A percentile compares a stretch with the other conserved stretches of the same genome.
These are phyloP conservation scores for Paramecium octaurelia DNA, from an alignment of 73 alveolate species.

Conservation along the genomic window DNA sequence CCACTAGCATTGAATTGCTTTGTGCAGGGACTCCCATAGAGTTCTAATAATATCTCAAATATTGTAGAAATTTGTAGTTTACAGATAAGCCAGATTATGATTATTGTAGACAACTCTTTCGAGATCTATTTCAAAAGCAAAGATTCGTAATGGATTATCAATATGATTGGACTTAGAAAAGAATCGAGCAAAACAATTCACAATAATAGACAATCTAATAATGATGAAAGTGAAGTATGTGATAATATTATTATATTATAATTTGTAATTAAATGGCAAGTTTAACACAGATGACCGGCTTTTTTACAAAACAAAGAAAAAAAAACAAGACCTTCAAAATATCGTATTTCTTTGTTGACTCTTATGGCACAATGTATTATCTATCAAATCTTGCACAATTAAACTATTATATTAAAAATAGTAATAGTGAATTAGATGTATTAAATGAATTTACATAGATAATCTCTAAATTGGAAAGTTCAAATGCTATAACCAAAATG, in stretches of 20 bases:
- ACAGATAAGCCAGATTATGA: constrained; percentile 89
- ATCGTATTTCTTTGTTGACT: constrained; percentile 14
- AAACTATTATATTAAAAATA: constrained; percentile 19
- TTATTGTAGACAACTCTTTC: constrained; percentile 72
- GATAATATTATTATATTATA: neutral
- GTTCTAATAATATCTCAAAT: constrained; percentile 73
- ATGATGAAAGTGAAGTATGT: neutral
- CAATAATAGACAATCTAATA: neutral
- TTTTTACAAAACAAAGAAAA: constrained; percentile 28
- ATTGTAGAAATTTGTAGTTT: constrained; percentile 79
- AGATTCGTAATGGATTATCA: constrained; percentile 72
- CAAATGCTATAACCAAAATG: neutral
- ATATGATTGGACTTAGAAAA: constrained; percentile 74
- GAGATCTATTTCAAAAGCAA: constrained; percentile 63
- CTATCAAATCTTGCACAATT: constrained; percentile 4
- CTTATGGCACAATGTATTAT: constrained; percentile 19
- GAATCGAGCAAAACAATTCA: neutral
- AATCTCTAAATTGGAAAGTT: constrained; percentile 13
- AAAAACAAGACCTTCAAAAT: neutral
- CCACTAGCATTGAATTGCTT: constrained; percentile 75
- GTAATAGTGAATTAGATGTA: constrained; percentile 4
- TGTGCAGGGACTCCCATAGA: constrained; percentile 84
- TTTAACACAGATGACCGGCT: constrained; percentile 32
- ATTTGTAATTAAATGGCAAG: neutral
- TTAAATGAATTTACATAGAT: neutral